Evolutionary conservation across 371 early-diverging fungal genomes (phyloP).

Genomic region (Rhizopus stolonifer): DNA sequence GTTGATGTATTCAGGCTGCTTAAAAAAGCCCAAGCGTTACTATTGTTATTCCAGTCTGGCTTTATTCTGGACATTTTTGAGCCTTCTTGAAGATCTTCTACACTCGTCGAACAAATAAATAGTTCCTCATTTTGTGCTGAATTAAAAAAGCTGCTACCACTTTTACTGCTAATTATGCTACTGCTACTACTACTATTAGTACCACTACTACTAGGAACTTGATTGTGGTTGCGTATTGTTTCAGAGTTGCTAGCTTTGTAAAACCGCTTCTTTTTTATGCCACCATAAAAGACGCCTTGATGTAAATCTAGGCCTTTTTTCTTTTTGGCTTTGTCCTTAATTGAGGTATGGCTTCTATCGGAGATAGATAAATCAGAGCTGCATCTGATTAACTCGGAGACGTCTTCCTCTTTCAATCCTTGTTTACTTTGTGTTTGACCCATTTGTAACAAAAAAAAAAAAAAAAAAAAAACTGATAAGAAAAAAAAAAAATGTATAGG

Average conservation of each 20-base stretch:
- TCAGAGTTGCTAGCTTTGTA: background rate
- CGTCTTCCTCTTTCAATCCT: background rate
- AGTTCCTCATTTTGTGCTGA: background rate
- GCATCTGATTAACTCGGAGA: background rate
- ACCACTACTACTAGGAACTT: background rate
- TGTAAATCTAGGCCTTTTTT: background rate
- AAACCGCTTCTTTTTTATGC: background rate
- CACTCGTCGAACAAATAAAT: background rate
- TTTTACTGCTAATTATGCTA: background rate
- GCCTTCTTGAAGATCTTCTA: background rate
- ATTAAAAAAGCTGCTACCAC: background rate
- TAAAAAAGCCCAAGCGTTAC: constrained; percentile 55
- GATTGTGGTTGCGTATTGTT: background rate
- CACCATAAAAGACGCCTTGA: background rate
- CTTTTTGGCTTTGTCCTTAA: background rate
- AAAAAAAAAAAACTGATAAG: background rate
- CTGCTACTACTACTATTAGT: constrained; percentile 2
- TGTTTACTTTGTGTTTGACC: constrained; percentile 1
- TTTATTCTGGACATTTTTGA: background rate
- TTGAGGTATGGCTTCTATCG: background rate
- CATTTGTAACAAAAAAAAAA: background rate
- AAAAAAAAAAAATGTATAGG: background rate
- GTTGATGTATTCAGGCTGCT: constrained; percentile 40
- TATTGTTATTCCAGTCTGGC: constrained; percentile 30
- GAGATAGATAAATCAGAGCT: constrained; percentile 2